Conservation (phyloP, 305 asterid genomes). For the Nicotiana rustica region DNA sequence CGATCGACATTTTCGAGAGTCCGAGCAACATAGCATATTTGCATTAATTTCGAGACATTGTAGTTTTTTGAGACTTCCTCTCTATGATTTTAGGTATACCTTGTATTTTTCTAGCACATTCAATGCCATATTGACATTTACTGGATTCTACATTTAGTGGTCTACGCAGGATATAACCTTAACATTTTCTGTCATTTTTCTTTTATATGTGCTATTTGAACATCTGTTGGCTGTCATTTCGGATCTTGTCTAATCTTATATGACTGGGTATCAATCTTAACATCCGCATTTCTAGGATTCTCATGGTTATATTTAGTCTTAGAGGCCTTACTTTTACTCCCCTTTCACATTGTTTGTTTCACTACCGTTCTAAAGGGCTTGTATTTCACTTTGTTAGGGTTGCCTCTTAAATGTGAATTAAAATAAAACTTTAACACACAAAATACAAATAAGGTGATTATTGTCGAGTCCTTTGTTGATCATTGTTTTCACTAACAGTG, state of each 20-base stretch:
- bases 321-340: background rate
- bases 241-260: background rate
- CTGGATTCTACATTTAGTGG: background rate
- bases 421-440: background rate
- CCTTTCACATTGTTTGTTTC: background rate
- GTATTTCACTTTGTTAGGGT: constrained; percentile 16
- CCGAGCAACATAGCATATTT: background rate
- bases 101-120: background rate
- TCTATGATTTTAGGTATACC: background rate
- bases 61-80: background rate
- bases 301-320: constrained; percentile 24
- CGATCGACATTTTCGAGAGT: no score
- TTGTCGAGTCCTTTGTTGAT: constrained; percentile 11
- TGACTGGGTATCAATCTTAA: constrained; percentile 2
- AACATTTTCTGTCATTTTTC: background rate
- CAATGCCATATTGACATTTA: background rate
- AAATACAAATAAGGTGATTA: constrained; percentile 4
- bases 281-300: background rate
- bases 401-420: background rate
- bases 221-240: background rate
- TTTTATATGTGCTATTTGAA: background rate
- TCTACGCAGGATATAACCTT: background rate
- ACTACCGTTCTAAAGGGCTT: background rate
- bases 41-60: background rate
- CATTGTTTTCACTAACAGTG: constrained; percentile 26